Conservation (phyloP, 2,329 filamentous ascomycete species). For the Alternaria metachromatica region DNA sequence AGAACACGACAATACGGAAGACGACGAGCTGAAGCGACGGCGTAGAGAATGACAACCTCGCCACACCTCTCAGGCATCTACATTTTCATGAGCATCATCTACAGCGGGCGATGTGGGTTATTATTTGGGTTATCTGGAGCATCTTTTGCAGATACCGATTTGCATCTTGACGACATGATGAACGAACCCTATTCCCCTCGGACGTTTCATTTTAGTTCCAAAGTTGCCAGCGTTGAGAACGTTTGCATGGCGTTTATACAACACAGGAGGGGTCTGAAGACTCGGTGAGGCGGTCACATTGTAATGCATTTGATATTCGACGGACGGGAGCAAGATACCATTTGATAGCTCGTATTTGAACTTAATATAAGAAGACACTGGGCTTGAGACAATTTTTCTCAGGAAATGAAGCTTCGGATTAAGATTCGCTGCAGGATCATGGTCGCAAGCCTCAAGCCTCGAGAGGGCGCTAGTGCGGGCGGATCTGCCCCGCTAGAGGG, state of each 20-base stretch:
- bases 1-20: slow-evolving; percentile 51
- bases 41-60: slow-evolving; percentile 41
- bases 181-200: slow-evolving; percentile 27
- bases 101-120: slow-evolving; percentile 33
- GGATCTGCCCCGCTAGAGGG: slow-evolving; percentile 20
- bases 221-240: slow-evolving; percentile 13
- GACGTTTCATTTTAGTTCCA: slow-evolving; percentile 21
- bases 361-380: slow-evolving; percentile 12
- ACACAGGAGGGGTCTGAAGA: slow-evolving; percentile 1
- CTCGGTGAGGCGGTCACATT: slow-evolving; percentile 20
- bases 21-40: slow-evolving; percentile 46
- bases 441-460: slow-evolving; percentile 19
- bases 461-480: slow-evolving; percentile 5
- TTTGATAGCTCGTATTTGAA: slow-evolving; percentile 39
- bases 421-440: slow-evolving; percentile 23
- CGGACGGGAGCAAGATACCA: slow-evolving; percentile 47
- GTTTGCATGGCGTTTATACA: slow-evolving; percentile 10
- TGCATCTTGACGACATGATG: slow-evolving; percentile 45
- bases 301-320: slow-evolving; percentile 39
- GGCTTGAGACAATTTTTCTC: neutral
- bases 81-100: slow-evolving; percentile 24
- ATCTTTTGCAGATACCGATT: slow-evolving; percentile 41
- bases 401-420: slow-evolving; percentile 24
- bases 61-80: neutral
- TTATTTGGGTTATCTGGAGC: slow-evolving; percentile 41